A percentile compares a stretch with the other conserved stretches of the same genome.
Conservation (phyloP, 1,284 basidiomycete species). For the Pyrrhoderma lamaoense region DNA sequence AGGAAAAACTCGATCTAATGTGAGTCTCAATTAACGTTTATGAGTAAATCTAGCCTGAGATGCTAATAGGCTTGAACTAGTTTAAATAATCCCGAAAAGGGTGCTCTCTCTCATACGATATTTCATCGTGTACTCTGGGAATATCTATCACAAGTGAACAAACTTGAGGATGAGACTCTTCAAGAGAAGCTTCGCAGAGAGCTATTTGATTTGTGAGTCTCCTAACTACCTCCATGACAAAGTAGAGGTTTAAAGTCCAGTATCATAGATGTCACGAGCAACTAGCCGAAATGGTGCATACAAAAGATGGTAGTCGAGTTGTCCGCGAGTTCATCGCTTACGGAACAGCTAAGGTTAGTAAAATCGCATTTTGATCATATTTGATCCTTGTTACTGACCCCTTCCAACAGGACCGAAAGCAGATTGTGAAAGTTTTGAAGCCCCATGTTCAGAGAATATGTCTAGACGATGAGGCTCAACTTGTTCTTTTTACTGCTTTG, state of each 20-base stretch:
- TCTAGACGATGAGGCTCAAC: conserved; percentile 78
- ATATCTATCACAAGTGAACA: conserved; percentile 52
- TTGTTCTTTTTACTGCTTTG: conserved; percentile 81
- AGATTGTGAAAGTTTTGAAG: conserved; percentile 78
- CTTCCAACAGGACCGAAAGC: conserved; percentile 70
- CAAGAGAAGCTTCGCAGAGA: conserved; percentile 55
- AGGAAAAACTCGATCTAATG: conserved; percentile 72
- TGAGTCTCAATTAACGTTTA: conserved; percentile 32
- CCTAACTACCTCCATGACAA: neutral
- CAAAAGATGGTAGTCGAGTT: conserved; percentile 80
- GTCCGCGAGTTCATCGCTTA: conserved; percentile 77
- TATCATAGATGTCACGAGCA: conserved; percentile 64
- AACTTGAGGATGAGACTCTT: conserved; percentile 48
- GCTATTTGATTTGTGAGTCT: conserved; percentile 54
- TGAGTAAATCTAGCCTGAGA: conserved; percentile 6
- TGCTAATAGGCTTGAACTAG: conserved; percentile 31
- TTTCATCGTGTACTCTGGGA: conserved; percentile 81
- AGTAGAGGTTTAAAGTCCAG: neutral
- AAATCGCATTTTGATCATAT: conserved; percentile 4
- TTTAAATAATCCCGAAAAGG: conserved; percentile 87
- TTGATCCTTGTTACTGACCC: conserved; percentile 3
- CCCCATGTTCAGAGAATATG: conserved; percentile 83
- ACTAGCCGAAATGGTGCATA: conserved; percentile 86
- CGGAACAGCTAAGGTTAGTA: conserved; percentile 74
- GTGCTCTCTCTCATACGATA: conserved; percentile 75